These are phyloP conservation scores for Aspergillus olivimuriae DNA, from an alignment of 495 filamentous ascomycete genomes.

Conservation along the genomic window DNA sequence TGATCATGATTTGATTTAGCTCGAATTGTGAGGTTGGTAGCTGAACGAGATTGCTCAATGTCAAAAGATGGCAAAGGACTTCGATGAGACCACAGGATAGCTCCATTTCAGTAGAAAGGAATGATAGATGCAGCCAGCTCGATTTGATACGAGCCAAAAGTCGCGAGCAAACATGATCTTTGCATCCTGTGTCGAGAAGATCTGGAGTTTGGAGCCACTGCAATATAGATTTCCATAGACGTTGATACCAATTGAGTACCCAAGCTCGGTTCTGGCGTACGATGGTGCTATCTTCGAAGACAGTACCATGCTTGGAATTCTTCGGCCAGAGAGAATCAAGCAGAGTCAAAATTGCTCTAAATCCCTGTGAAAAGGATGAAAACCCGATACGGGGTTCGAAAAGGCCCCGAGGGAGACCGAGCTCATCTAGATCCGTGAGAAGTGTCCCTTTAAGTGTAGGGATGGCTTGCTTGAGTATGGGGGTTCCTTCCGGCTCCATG, in stretches of 20 bases:
- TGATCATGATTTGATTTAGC: slow-evolving; percentile 24
- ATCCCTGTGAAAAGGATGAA: slow-evolving; percentile 20
- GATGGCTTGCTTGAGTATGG: slow-evolving; percentile 14
- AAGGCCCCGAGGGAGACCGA: slow-evolving; percentile 25
- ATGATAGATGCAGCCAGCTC: slow-evolving; percentile 10
- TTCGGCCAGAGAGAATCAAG: slow-evolving; percentile 25
- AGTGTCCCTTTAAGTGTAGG: slow-evolving; percentile 24
- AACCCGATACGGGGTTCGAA: slow-evolving; percentile 19
- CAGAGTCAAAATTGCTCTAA: slow-evolving; percentile 20
- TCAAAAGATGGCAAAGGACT: slow-evolving; percentile 24
- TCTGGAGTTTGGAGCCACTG: slow-evolving; percentile 19
- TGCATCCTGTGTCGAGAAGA: slow-evolving; percentile 9
- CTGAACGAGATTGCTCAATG: slow-evolving; percentile 10
- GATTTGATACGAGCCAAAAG: slow-evolving; percentile 18
- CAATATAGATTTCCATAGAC: slow-evolving; percentile 27
- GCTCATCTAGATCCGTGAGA: slow-evolving; percentile 25
- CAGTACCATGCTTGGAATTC: background rate
- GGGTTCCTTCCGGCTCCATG: slow-evolving; percentile 2
- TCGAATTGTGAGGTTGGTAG: slow-evolving; percentile 20
- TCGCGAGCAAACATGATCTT: slow-evolving; percentile 16
- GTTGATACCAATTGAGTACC: slow-evolving; percentile 31
- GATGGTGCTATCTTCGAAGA: slow-evolving; percentile 9
- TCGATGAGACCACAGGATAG: slow-evolving; percentile 24
- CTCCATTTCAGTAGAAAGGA: slow-evolving; percentile 19
- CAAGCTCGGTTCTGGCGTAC: slow-evolving; percentile 30